Percentiles rank a stretch among this genome's conserved stretches.
These are phyloP conservation scores for Gynostemma pentaphyllum DNA, from an alignment of 306 rosid species.

Conservation along the genomic window DNA sequence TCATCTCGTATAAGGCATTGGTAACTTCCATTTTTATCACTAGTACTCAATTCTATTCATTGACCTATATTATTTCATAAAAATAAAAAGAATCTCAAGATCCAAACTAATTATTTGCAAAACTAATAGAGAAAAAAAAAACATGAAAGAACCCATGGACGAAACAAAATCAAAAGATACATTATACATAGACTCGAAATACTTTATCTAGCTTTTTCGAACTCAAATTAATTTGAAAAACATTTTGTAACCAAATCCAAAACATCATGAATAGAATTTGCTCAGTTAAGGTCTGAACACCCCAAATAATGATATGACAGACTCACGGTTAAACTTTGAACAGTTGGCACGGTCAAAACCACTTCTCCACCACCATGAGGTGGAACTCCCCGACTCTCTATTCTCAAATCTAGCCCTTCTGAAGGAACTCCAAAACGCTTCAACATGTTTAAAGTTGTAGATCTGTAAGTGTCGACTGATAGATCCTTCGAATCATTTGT, in stretches of 20 bases:
- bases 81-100: neutral
- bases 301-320: neutral
- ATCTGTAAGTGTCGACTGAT: slow-evolving; percentile 63
- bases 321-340: slow-evolving; percentile 55
- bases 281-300: neutral
- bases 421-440: slow-evolving; percentile 80
- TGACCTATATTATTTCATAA: neutral
- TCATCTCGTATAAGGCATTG: no score
- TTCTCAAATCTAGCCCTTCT: slow-evolving; percentile 45
- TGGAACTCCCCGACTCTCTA: slow-evolving; percentile 76
- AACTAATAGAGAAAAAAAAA: neutral
- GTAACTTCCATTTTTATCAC: no score
- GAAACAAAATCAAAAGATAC: neutral
- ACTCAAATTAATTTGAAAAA: neutral
- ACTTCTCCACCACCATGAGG: slow-evolving; percentile 93
- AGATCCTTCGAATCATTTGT: slow-evolving; percentile 84
- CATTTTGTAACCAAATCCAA: neutral
- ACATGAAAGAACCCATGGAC: neutral
- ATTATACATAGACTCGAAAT: neutral
- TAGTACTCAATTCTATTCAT: no score
- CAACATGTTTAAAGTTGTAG: slow-evolving; percentile 54
- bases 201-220: neutral
- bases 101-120: neutral
- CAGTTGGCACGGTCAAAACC: slow-evolving; percentile 45
- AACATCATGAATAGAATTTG: no score